Evolutionary conservation across 1,139 yeast genomes (phyloP).

Genomic region (Saccharomycopsis hybrid): DNA sequence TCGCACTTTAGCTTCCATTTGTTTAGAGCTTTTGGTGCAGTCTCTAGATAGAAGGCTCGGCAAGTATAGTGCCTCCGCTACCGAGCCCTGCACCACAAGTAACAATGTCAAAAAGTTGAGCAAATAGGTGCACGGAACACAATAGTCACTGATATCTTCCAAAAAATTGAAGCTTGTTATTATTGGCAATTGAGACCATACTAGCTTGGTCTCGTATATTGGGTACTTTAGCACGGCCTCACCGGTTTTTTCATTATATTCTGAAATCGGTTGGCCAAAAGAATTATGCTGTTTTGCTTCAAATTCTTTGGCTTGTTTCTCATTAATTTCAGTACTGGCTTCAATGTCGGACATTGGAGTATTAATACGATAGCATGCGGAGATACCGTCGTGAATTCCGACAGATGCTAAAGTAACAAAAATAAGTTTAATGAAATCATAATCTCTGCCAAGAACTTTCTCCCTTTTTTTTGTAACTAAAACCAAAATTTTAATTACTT

Average conservation of each 20-base stretch:
- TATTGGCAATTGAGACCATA: conserved; percentile 29
- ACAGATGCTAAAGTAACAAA: conserved; percentile 34
- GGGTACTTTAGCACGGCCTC: conserved; percentile 23
- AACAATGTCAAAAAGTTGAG: conserved; percentile 39
- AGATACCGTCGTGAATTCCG: conserved; percentile 21
- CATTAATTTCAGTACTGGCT: conserved; percentile 5
- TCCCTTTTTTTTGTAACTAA: conserved; percentile 33
- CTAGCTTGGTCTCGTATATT: conserved; percentile 19
- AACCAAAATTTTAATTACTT: conserved; percentile 36
- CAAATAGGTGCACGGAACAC: conserved; percentile 33
- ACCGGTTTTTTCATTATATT: conserved; percentile 23
- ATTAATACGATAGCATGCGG: conserved; percentile 17
- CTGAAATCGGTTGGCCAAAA: conserved; percentile 2
- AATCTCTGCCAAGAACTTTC: conserved; percentile 30
- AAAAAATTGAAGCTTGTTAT: conserved; percentile 27
- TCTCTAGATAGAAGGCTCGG: background rate
- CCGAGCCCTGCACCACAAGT: conserved; percentile 25
- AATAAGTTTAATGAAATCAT: conserved; percentile 32
- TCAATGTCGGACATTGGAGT: background rate
- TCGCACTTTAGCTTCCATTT: too few species aligned
- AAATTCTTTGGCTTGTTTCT: conserved; percentile 5
- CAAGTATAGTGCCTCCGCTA: conserved; percentile 28
- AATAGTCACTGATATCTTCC: conserved; percentile 30
- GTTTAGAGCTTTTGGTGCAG: too few species aligned
- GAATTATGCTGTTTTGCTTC: background rate